These are phyloP conservation scores for Dioscorea cayenensis DNA, from an alignment of 116 monocot species.

Conservation along the genomic window DNA sequence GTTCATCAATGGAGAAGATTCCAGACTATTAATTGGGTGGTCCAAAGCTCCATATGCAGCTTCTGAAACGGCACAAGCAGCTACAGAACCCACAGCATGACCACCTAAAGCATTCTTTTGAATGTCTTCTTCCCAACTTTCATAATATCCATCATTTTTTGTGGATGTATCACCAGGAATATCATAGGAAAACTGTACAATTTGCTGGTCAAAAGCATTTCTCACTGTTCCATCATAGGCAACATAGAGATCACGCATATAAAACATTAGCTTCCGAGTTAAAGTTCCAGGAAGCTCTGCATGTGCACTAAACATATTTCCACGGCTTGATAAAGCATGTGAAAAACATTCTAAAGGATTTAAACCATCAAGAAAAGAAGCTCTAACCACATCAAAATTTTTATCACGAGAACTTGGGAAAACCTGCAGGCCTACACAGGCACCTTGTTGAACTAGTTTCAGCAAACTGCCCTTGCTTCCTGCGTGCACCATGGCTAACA, in stretches of 20 bases:
- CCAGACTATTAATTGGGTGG: slow-evolving; percentile 39
- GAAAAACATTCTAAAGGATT: slow-evolving; percentile 73
- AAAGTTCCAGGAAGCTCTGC: slow-evolving; percentile 78
- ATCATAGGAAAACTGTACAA: slow-evolving; percentile 65
- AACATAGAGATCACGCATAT: slow-evolving; percentile 65
- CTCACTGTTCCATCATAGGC: slow-evolving; percentile 91
- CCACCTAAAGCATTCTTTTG: slow-evolving; percentile 25
- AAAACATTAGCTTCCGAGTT: slow-evolving; percentile 71
- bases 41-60: slow-evolving; percentile 90
- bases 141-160: slow-evolving; percentile 4
- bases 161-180: slow-evolving; percentile 4
- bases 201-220: slow-evolving; percentile 61
- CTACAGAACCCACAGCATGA: slow-evolving; percentile 69
- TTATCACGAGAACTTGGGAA: slow-evolving; percentile 21
- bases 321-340: slow-evolving; percentile 57
- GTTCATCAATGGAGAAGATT: slow-evolving; percentile 63
- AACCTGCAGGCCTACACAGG: slow-evolving; percentile 69
- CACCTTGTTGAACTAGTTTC: slow-evolving; percentile 75
- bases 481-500: slow-evolving; percentile 70
- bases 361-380: slow-evolving; percentile 82
- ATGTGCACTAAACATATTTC: slow-evolving; percentile 70
- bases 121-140: slow-evolving; percentile 2
- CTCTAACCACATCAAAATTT: slow-evolving; percentile 43
- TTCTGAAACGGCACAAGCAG: slow-evolving; percentile 84
- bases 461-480: slow-evolving; percentile 79